Conservation (phyloP, 441 rosid genomes). For the Corymbia calophylla region DNA sequence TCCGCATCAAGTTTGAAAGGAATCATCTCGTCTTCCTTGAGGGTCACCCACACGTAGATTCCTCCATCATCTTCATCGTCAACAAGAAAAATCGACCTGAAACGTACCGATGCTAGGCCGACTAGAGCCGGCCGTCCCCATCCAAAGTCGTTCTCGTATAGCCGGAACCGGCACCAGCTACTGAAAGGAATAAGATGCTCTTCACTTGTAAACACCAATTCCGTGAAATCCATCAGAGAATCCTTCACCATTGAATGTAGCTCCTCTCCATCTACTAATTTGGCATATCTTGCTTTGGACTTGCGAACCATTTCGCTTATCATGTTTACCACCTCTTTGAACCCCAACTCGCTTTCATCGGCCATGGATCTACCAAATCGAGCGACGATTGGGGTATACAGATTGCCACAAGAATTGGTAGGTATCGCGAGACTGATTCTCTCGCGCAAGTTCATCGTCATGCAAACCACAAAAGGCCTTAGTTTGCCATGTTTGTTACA, state of each 20-base stretch:
- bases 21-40: neutral
- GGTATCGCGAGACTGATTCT: conserved; percentile 3
- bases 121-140: neutral
- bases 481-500: neutral
- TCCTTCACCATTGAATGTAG: neutral
- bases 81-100: neutral
- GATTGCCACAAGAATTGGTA: conserved; percentile 9
- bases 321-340: neutral
- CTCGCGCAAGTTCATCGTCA: neutral
- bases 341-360: neutral
- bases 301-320: neutral
- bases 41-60: neutral
- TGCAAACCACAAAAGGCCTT: neutral
- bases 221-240: neutral
- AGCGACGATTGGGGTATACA: neutral
- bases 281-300: neutral
- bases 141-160: neutral
- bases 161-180: neutral
- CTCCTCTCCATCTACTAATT: neutral
- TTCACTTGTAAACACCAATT: neutral
- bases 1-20: neutral
- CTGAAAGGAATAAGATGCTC: neutral
- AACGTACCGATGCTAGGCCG: neutral
- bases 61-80: neutral
- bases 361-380: neutral